These are phyloP conservation scores for Solanum gandarillasii DNA, from an alignment of 257 asterid genomes.

Conservation along the genomic window DNA sequence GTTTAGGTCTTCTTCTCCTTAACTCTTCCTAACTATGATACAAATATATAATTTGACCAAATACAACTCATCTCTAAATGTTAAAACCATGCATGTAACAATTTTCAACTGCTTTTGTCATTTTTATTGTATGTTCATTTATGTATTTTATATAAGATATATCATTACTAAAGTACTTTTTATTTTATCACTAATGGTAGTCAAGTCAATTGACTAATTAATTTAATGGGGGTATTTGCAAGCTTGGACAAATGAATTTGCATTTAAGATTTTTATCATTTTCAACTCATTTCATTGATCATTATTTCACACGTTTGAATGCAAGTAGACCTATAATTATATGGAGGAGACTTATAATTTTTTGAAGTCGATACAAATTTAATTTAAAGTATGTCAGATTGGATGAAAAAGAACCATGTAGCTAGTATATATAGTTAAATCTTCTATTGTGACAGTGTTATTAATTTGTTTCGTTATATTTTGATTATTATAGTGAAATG, in stretches of 20 bases:
- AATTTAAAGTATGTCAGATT: not conserved
- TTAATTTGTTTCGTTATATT: not conserved
- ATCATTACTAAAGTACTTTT: not conserved
- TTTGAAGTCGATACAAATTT: not conserved
- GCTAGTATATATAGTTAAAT: not conserved
- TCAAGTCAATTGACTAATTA: not conserved
- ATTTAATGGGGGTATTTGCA: not conserved
- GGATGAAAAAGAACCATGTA: not conserved
- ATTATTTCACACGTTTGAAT: not conserved
- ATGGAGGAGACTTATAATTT: not conserved
- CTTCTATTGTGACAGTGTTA: not conserved
- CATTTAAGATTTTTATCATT: not conserved
- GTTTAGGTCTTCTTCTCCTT: not conserved
- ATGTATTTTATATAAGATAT: not conserved
- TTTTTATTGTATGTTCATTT: not conserved
- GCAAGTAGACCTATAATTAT: not conserved
- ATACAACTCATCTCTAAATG: not conserved
- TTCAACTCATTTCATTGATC: not conserved
- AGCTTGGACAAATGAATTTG: not conserved
- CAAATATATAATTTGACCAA: conserved; percentile 3
- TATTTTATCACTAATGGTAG: not conserved
- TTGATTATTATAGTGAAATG: not conserved
- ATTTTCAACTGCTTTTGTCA: not conserved
- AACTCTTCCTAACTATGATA: not conserved
- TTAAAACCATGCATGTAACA: not conserved